Base-by-base conservation (phyloP, 345 rosid genomes). In the Aquilaria yunnanensis region DNA sequence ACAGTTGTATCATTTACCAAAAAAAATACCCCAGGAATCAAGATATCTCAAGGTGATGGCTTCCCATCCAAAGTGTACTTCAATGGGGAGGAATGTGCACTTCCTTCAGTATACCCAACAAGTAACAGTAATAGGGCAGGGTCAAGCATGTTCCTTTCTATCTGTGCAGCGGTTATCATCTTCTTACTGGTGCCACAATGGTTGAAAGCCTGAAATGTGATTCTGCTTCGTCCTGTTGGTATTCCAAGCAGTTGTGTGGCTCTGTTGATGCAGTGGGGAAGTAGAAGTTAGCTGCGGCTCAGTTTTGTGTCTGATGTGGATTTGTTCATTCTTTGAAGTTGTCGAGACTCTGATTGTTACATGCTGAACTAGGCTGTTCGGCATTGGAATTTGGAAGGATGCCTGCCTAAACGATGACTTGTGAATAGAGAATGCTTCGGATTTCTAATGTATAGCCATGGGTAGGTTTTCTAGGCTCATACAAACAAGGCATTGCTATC, bases 61-160 rank as follows among this genome's bases (percentile, higher is more conserved):
- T 94, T 86, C 71, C 97, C 99, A 6, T 77, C 89, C 0, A 94
- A 90, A 73, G 96, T 94, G 46, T 90, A 79, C 78, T 94, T 94
- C 75, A 94, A 94, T 14, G 99, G 99, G 12, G 96, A 94, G 57
- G 96, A 90, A 57, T 94, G 99, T 56, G 70, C 96, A 0, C 88
- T 94, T 55, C 97, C 99, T 47, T 59, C 80, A 6, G 14, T 76
- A 31, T 64, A 61, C 56, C 99, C 99, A 33, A 64, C 79, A 51
- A 66, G 73, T 57, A 69, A 72, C 66, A 59, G 85, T 55, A 72
- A 70, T 33, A 68, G 73, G 64, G 74, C 61, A 70, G 62, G 55
- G 33, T 65, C 80, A 1, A 62, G 64, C 14, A 10, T 62, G 5
- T 12, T 67, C 54, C 30, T 72, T 32, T 67, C 80, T 10, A 14